Base-by-base conservation (phyloP, 495 filamentous ascomycete species). In the Penicillium desertorum region DNA sequence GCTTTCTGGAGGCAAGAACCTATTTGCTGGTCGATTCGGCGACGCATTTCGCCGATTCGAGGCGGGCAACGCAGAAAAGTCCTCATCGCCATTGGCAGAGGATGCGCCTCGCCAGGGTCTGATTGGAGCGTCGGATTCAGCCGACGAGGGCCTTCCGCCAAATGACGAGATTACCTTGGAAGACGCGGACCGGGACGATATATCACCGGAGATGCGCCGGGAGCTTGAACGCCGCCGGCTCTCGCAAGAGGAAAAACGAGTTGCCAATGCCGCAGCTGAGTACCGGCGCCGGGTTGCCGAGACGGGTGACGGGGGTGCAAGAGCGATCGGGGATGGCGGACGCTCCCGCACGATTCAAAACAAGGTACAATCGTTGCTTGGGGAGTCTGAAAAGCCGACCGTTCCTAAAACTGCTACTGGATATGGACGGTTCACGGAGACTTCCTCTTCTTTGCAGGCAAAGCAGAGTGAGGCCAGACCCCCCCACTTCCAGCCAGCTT, bases 31-130 rank as follows among this genome's bases (percentile, higher is more conserved):
- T 8, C 91, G 89, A 68, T 97, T 98, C 71, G 92, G 95, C 2
- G 95, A 97, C 51, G 93, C 95, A 4, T 98, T 98, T 77, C 88
- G 92, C 59, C 83, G 89, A 5, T 98, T 98, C 63, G 94, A 98
- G 67, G 81, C 81, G 22, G 83, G 83, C 59, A 75, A 73, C 50
- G 65, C 71, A 32, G 80, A 79, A 17, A 78, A 79, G 27, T 80
- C 79, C 25, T 82, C 83, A 29, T 85, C 82, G 30, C 83, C 81
- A 3, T 74, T 65, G 19, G 66, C 69, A 9, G 73, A 79, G 50
- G 75, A 70, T 37, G 57, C 58, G 19, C 65, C 73, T 48, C 68
- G 71, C 58, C 78, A 80, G 42, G 71, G 90, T 20, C 84, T 89
- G 14, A 90, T 85, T 8, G 62, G 60, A 10, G 86, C 86, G 3